Base-by-base conservation (phyloP, 495 filamentous ascomycete species). In the Daldinia concentrica region DNA sequence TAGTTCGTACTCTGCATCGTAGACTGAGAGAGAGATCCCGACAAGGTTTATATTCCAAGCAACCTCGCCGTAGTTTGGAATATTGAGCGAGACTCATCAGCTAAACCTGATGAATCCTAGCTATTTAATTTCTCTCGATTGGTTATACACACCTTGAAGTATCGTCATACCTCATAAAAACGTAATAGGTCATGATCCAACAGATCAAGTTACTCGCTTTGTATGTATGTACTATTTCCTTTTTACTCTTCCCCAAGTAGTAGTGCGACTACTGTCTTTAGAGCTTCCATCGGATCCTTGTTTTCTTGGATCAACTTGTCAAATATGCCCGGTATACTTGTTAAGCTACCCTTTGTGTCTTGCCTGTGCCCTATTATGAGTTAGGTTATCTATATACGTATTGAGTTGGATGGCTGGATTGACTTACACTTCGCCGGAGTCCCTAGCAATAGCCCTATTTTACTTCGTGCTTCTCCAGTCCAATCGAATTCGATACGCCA, bases 401-500 rank as follows among this genome's bases (percentile, higher is more conserved):
- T 27, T 2, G 45, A 19, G 30, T 24, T 34, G 12, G 14, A 6
- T 1, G 24, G 11, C 15, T n/a, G 34, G 5, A 7, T 43, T 30
- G 41, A 82, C 85, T 81, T 76, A 87, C 88, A 90, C 54, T 80
- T 85, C 52, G 76, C 77, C 32, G 87, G 86, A 19, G 83, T 66
- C 11, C 81, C 78, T 3, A 84, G 80, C 64, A 81, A 63, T 29
- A 84, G 81, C 2, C 76, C 70, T 27, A 90, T 74, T 54, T 77
- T 77, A 64, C 83, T 87, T 74, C 84, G 81, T 5, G 87, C 87
- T 74, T 90, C 87, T 5, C 88, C 88, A 0, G 86, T 87, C 87
- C 87, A 89, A 72, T 90, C 87, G 76, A 90, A 89, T 12, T 77
- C 73, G 41, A 90, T 86, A 32, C 72, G 74, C 88, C 88, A 90